A percentile compares a stretch with the other conserved stretches of the same genome.
These are phyloP conservation scores for Mycogone perniciosa DNA, from an alignment of 2,329 filamentous ascomycete species.

Conservation along the genomic window DNA sequence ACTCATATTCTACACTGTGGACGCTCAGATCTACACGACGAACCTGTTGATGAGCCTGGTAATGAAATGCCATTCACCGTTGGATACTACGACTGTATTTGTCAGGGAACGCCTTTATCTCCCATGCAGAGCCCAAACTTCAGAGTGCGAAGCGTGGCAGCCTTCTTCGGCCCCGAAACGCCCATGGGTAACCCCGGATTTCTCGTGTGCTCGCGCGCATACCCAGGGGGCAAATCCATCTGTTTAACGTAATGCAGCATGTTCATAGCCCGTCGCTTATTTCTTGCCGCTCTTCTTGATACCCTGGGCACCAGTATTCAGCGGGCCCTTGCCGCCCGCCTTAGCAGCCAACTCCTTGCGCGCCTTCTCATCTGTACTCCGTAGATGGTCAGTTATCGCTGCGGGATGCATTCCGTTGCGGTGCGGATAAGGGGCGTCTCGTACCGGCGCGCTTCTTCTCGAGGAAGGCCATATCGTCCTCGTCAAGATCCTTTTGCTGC, in stretches of 20 bases:
- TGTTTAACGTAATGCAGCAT: neutral
- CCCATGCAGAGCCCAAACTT: too few species aligned
- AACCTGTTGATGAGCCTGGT: too few species aligned
- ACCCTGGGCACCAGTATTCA: conserved; percentile 77
- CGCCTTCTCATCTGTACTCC: conserved; percentile 64
- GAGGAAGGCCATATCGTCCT: conserved; percentile 76
- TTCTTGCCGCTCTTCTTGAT: conserved; percentile 99
- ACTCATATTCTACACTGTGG: too few species aligned
- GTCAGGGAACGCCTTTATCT: too few species aligned
- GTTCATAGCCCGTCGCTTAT: conserved; percentile 39
- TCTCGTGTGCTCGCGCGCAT: too few species aligned
- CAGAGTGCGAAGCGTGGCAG: too few species aligned
- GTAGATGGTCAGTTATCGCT: conserved; percentile 18
- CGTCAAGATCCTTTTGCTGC: conserved; percentile 72
- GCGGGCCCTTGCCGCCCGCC: conserved; percentile 79
- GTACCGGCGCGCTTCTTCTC: conserved; percentile 80
- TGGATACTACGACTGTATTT: too few species aligned
- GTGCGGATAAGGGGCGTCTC: conserved; percentile 24
- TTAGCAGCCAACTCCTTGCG: conserved; percentile 78
- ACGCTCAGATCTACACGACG: too few species aligned
- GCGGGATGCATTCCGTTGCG: neutral
- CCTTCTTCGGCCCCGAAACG: too few species aligned
- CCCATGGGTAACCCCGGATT: too few species aligned
- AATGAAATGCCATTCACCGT: too few species aligned
- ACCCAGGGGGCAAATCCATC: too few species aligned